These are phyloP conservation scores for Malus hybrid DNA, from an alignment of 331 rosid genomes.

Conservation along the genomic window DNA sequence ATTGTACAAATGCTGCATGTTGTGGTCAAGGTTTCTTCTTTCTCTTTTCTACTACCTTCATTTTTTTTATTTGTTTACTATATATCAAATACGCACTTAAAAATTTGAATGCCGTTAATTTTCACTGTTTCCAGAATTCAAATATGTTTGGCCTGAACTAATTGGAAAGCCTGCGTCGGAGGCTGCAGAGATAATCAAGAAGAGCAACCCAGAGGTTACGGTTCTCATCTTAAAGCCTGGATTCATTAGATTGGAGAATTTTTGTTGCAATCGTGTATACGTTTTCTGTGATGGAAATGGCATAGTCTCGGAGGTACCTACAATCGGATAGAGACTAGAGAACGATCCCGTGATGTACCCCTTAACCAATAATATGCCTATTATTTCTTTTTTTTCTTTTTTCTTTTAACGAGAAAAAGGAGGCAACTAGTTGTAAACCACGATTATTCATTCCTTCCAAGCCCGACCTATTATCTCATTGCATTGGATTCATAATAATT, in stretches of 20 bases:
- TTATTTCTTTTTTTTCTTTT: too few relatives aligned
- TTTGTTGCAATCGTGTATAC: neutral
- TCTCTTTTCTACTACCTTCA: neutral
- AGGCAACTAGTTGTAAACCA: too few relatives aligned
- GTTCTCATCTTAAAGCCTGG: neutral
- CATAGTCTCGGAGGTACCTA: neutral
- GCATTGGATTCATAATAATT: neutral
- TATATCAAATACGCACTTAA: neutral
- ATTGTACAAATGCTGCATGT: neutral
- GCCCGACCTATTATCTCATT: neutral
- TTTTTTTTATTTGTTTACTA: too few relatives aligned
- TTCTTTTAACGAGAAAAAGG: too few relatives aligned
- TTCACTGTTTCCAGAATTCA: neutral
- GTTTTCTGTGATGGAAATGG: neutral
- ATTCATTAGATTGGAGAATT: neutral
- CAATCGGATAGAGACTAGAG: neutral
- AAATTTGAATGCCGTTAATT: too few relatives aligned
- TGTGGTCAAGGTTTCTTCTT: neutral
- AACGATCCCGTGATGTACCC: neutral
- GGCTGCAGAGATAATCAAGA: neutral
- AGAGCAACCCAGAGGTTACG: neutral
- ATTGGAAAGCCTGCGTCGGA: neutral
- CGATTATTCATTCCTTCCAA: too few relatives aligned
- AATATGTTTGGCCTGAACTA: neutral
- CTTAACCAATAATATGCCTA: neutral